Conservation (phyloP, 2,329 filamentous ascomycete species). For the Dothidotthia symphoricarpi region DNA sequence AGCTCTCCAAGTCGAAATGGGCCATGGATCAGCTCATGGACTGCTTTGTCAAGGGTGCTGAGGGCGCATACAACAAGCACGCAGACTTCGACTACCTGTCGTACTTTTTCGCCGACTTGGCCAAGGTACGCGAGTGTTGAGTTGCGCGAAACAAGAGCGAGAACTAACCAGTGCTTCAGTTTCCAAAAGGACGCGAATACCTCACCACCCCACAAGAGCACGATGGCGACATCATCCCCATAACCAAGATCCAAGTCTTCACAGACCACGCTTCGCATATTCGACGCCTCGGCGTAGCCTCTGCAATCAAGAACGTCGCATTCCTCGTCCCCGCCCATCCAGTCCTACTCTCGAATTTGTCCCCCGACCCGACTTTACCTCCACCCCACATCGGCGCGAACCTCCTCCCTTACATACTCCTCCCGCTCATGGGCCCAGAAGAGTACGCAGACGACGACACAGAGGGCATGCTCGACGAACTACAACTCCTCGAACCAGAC, state of each 20-base stretch:
- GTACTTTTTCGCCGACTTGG: conserved; percentile 90
- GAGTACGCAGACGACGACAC: conserved; percentile 86
- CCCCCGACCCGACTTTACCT: conserved; percentile 30
- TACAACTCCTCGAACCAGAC: conserved; percentile 85
- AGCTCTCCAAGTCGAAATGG: conserved; percentile 68
- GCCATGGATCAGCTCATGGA: conserved; percentile 91
- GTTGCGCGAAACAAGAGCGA: neutral
- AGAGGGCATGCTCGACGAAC: conserved; percentile 80
- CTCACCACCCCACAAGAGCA: conserved; percentile 72
- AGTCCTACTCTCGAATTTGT: conserved; percentile 57
- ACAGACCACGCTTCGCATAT: conserved; percentile 85
- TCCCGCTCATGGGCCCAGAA: conserved; percentile 84
- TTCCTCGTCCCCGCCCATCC: conserved; percentile 77
- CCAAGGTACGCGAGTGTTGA: conserved; percentile 50
- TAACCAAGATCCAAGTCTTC: conserved; percentile 91
- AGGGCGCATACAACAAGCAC: conserved; percentile 76
- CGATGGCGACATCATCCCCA: conserved; percentile 74
- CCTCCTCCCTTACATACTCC: conserved; percentile 80
- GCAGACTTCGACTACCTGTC: conserved; percentile 91
- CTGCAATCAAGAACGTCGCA: conserved; percentile 88
- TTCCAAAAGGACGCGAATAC: conserved; percentile 70
- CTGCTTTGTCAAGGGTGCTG: conserved; percentile 89
- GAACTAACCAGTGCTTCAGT: conserved; percentile 44
- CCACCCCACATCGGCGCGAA: conserved; percentile 66
- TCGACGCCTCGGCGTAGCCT: conserved; percentile 89